Conservation (phyloP, 2,329 filamentous ascomycete genomes). For the Alternaria gaisen region DNA sequence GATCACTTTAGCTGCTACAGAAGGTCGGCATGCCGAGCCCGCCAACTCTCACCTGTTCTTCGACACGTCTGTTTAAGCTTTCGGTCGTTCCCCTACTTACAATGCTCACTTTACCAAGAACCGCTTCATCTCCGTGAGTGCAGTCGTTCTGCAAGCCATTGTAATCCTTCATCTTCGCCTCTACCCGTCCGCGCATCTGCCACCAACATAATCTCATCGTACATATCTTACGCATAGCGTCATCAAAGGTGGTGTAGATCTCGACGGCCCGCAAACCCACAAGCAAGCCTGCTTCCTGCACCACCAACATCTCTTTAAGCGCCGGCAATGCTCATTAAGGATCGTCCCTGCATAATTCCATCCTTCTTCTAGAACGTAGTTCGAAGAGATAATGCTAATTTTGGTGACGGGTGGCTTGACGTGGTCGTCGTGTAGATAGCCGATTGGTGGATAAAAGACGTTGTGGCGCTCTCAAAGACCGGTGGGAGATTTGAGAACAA, state of each 20-base stretch:
- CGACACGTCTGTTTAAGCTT: slow-evolving; percentile 12
- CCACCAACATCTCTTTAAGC: slow-evolving; percentile 2
- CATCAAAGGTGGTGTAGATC: neutral
- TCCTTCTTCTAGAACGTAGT: slow-evolving; percentile 3
- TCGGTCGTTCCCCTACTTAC: neutral
- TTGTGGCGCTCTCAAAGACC: slow-evolving; percentile 2
- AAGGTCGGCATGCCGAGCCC: neutral
- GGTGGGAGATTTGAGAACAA: neutral
- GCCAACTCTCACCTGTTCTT: neutral
- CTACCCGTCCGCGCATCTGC: slow-evolving; percentile 7
- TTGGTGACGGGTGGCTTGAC: neutral
- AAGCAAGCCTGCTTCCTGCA: slow-evolving; percentile 4
- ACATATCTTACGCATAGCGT: neutral
- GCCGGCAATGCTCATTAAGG: neutral
- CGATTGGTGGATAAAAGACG: slow-evolving; percentile 16
- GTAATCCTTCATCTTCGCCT: slow-evolving; percentile 12
- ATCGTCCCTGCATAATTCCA: slow-evolving; percentile 1
- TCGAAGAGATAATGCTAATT: neutral
- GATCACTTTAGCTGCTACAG: neutral
- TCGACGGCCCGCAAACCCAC: slow-evolving; percentile 6
- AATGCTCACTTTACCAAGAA: slow-evolving; percentile 10
- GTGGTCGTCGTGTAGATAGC: neutral
- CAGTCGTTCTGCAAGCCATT: slow-evolving; percentile 15
- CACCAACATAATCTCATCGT: slow-evolving; percentile 3
- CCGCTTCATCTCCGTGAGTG: slow-evolving; percentile 11